These are phyloP conservation scores for Coelastrella sp. DNA, from an alignment of 139 green algal species.

Conservation along the genomic window DNA sequence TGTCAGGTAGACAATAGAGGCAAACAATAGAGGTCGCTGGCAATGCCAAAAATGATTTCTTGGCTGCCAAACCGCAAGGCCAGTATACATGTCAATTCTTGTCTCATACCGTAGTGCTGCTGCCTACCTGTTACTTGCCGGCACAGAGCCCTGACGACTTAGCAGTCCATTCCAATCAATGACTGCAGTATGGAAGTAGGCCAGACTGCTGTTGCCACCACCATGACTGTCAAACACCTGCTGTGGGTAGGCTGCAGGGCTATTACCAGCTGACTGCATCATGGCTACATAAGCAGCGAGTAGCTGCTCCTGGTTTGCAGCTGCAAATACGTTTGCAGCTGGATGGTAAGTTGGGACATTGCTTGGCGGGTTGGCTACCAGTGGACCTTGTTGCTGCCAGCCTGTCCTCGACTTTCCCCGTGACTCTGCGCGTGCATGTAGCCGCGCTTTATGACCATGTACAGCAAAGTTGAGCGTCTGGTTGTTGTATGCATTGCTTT, in stretches of 20 bases:
- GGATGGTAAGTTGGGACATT: neutral
- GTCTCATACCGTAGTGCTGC: too few species aligned
- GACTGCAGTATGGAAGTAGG: neutral
- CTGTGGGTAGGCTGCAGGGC: neutral
- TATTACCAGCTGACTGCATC: neutral
- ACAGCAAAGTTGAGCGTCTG: neutral
- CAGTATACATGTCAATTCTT: too few species aligned
- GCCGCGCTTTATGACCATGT: conserved; percentile 1
- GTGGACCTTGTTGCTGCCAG: neutral
- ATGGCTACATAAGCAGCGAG: conserved; percentile 23
- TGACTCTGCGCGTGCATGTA: neutral
- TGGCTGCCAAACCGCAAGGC: too few species aligned
- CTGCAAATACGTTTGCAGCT: neutral
- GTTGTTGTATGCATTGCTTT: neutral
- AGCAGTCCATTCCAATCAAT: conserved; percentile 26
- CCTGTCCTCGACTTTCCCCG: too few species aligned
- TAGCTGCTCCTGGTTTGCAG: conserved; percentile 22
- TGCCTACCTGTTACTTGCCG: neutral
- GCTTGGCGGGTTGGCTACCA: neutral
- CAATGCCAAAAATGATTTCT: too few species aligned
- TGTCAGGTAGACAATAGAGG: too few species aligned
- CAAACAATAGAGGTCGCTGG: too few species aligned
- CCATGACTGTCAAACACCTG: neutral
- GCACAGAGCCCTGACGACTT: conserved; percentile 26
- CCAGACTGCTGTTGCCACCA: neutral